Conservation (phyloP, 441 rosid species). For the Raphanus hybrid region DNA sequence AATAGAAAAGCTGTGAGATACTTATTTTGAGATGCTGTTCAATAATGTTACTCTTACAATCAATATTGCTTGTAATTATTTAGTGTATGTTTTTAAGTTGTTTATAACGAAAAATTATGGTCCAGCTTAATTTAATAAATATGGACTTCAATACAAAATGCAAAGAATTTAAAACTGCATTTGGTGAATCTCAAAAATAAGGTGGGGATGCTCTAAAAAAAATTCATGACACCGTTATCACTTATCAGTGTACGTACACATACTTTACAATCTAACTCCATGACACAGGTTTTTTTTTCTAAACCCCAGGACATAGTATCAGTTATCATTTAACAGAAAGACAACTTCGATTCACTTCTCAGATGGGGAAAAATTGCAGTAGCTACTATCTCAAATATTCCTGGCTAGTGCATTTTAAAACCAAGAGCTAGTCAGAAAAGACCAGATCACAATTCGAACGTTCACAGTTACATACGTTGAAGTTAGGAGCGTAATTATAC, state of each 20-base stretch:
- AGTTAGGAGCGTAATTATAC: background rate
- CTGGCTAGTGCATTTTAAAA: background rate
- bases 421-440: background rate
- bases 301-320: background rate
- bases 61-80: no score
- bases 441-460: background rate
- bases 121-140: background rate
- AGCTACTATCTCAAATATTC: background rate
- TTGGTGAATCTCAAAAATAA: background rate
- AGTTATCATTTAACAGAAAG: background rate
- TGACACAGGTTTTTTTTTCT: background rate
- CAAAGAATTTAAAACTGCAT: background rate
- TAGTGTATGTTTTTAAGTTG: background rate
- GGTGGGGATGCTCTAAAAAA: constrained; percentile 4
- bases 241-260: background rate
- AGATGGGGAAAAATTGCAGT: background rate
- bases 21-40: no score
- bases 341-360: background rate
- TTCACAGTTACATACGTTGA: background rate
- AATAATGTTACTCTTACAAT: background rate
- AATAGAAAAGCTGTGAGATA: no score
- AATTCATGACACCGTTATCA: background rate
- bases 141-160: background rate
- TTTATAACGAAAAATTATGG: background rate
- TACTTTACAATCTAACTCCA: background rate